Evolutionary conservation across 306 rosid genomes (phyloP).

Genomic region (Lathyrus oleraceus): DNA sequence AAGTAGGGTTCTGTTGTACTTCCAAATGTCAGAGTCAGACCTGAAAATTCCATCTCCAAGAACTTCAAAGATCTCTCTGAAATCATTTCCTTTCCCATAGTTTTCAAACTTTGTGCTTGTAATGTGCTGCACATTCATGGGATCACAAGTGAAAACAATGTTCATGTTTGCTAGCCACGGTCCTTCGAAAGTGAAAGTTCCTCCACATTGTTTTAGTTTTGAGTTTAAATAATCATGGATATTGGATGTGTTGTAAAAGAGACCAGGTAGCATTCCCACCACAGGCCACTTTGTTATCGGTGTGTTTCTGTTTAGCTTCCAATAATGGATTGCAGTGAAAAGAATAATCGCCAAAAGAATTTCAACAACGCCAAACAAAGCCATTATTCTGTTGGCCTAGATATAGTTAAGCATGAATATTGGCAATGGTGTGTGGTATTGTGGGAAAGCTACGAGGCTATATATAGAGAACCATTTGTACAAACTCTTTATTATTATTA

Average conservation of each 20-base stretch:
- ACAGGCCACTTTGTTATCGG: slow-evolving; percentile 15
- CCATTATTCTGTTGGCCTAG: not conserved
- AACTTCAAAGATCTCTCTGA: slow-evolving; percentile 22
- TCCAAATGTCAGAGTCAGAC: slow-evolving; percentile 5
- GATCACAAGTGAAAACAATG: slow-evolving; percentile 37
- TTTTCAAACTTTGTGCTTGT: slow-evolving; percentile 25
- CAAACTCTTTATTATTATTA: too few species aligned
- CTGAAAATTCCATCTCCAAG: slow-evolving; percentile 31
- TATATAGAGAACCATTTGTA: not conserved
- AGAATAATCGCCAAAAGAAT: not conserved
- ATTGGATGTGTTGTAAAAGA: not conserved
- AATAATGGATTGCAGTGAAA: not conserved
- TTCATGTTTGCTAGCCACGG: slow-evolving; percentile 32
- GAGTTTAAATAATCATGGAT: slow-evolving; percentile 18
- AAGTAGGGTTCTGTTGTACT: not conserved
- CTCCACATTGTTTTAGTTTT: not conserved
- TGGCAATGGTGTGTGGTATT: not conserved
- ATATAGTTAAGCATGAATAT: not conserved
- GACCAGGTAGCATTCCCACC: slow-evolving; percentile 33
- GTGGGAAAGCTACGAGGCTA: not conserved
- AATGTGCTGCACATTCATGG: slow-evolving; percentile 39
- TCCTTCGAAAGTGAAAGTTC: slow-evolving; percentile 30
- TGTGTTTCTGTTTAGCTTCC: slow-evolving; percentile 12
- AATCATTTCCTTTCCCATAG: slow-evolving; percentile 18
- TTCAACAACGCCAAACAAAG: not conserved